These are phyloP conservation scores for Graphiopsis chlorocephala DNA, from an alignment of 2,329 filamentous ascomycete genomes.

Conservation along the genomic window DNA sequence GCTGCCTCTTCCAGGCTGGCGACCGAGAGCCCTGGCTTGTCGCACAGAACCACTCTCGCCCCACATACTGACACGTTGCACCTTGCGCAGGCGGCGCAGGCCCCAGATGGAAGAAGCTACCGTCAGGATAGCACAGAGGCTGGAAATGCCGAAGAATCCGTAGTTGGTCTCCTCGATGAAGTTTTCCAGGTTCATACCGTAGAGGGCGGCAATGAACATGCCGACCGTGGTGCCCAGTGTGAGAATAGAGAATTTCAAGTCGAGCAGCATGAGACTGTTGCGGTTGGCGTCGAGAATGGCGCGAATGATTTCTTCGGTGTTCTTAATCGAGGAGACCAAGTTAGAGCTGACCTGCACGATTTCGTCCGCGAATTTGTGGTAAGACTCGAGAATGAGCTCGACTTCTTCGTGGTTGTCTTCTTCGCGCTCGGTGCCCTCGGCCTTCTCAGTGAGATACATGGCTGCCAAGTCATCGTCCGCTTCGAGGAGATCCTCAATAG, in stretches of 20 bases:
- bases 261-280: slow-evolving; percentile 95
- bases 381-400: slow-evolving; percentile 93
- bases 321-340: slow-evolving; percentile 88
- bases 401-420: slow-evolving; percentile 93
- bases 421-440: slow-evolving; percentile 66
- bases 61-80: slow-evolving; percentile 88
- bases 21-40: slow-evolving; percentile 14
- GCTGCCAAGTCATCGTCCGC: slow-evolving; percentile 90
- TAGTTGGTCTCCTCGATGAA: slow-evolving; percentile 92
- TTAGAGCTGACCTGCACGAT: slow-evolving; percentile 95
- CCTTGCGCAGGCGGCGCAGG: slow-evolving; percentile 75
- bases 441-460: slow-evolving; percentile 95
- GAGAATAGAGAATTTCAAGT: slow-evolving; percentile 93
- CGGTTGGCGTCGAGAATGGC: slow-evolving; percentile 97
- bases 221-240: slow-evolving; percentile 93
- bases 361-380: slow-evolving; percentile 96
- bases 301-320: slow-evolving; percentile 97
- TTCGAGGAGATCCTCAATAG: slow-evolving; percentile 91
- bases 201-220: slow-evolving; percentile 95
- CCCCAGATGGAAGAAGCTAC: slow-evolving; percentile 80
- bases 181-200: slow-evolving; percentile 99
- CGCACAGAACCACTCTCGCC: slow-evolving; percentile 48
- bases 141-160: slow-evolving; percentile 76
- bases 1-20: slow-evolving; percentile 26
- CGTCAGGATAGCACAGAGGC: slow-evolving; percentile 68